phyloP scores from a whole-genome alignment of 1,284 basidiomycete genomes.

The Prillingera fragicola region DNA sequence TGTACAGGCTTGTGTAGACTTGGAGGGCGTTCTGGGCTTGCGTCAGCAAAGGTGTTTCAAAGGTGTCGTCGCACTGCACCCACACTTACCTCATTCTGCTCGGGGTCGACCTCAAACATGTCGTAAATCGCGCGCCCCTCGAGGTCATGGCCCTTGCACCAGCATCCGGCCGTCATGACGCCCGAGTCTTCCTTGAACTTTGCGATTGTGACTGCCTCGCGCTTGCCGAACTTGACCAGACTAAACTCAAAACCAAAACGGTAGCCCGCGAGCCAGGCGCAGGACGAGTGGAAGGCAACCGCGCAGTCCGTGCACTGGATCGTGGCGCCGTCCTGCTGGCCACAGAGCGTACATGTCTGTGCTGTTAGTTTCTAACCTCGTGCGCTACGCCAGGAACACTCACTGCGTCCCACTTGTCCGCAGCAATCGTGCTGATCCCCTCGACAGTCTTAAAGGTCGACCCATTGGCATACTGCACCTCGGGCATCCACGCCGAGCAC shows the following conservation, averaged over 20 bases:
- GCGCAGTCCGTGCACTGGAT: constrained; percentile 77
- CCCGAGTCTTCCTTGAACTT: constrained; percentile 85
- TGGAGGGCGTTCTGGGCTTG: constrained; percentile 69
- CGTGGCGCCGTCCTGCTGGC: constrained; percentile 69
- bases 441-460: constrained; percentile 69
- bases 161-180: constrained; percentile 71
- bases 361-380: constrained; percentile 25
- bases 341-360: constrained; percentile 56
- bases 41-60: neutral
- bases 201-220: constrained; percentile 59
- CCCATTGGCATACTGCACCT: constrained; percentile 72
- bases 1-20: constrained; percentile 75
- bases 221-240: constrained; percentile 64
- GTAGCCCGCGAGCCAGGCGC: constrained; percentile 76
- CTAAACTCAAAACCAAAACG: constrained; percentile 87
- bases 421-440: constrained; percentile 70
- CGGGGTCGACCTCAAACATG: constrained; percentile 71
- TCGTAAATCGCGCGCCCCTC: constrained; percentile 66
- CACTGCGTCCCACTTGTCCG: constrained; percentile 40
- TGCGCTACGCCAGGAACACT: constrained; percentile 4
- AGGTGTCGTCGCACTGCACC: neutral
- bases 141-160: constrained; percentile 68
- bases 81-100: constrained; percentile 50
- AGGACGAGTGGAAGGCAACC: constrained; percentile 76
- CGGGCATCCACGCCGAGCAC: constrained; percentile 81